Conservation (phyloP, 176 grass and related monocot genomes). For the Elaeis guineensis region DNA sequence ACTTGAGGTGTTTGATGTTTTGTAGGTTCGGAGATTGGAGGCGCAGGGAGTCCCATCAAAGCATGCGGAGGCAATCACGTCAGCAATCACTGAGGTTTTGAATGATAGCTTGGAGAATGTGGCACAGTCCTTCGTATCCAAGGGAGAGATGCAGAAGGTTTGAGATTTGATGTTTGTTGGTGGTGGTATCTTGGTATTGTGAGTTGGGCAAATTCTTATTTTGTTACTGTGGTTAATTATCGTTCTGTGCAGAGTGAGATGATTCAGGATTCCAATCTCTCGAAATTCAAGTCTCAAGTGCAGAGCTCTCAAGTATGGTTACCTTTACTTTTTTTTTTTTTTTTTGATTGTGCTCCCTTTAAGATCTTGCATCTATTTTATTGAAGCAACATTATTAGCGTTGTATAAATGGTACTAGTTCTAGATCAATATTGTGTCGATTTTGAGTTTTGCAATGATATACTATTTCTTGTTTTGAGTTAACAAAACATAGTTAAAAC, state of each 20-base stretch:
- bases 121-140: slow-evolving; percentile 76
- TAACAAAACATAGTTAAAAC: too few relatives aligned
- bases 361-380: too few relatives aligned
- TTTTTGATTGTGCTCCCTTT: too few relatives aligned
- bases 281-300: slow-evolving; percentile 87
- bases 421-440: too few relatives aligned
- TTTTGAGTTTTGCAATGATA: too few relatives aligned
- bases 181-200: too few relatives aligned
- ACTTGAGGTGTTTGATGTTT: slow-evolving; percentile 21
- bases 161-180: background rate
- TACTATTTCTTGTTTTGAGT: too few relatives aligned
- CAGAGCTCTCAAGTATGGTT: slow-evolving; percentile 62
- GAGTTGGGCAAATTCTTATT: too few relatives aligned
- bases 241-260: slow-evolving; percentile 51
- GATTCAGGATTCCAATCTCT: slow-evolving; percentile 78
- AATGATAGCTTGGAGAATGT: slow-evolving; percentile 96
- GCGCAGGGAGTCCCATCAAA: slow-evolving; percentile 79
- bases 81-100: slow-evolving; percentile 87
- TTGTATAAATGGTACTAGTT: too few relatives aligned
- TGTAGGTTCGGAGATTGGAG: slow-evolving; percentile 83
- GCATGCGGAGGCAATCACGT: slow-evolving; percentile 91
- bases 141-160: slow-evolving; percentile 87
- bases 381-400: too few relatives aligned
- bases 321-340: too few relatives aligned
- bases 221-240: too few relatives aligned